Base-by-base conservation (phyloP, 371 early-diverging fungal genomes). In the Mortierella sp. region DNA sequence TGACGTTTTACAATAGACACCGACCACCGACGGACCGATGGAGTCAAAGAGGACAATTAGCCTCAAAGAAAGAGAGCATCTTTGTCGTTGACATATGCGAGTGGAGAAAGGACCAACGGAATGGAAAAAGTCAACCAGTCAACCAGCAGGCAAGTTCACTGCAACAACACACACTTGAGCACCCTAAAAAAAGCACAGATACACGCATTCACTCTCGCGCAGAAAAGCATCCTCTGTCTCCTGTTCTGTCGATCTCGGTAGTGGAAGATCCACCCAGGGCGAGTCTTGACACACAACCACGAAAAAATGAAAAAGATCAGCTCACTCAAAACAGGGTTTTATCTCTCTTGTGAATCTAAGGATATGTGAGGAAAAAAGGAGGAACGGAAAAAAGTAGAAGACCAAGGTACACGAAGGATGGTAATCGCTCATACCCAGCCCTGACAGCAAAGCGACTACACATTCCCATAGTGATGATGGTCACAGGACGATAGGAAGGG, bases 321-420 rank as follows among this genome's bases (percentile, higher is more conserved):
- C 58, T 58, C 58, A 58, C 58, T 58, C 29, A 55, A 58, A 58
- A 58, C 31, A 58, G 34, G 58, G 58, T 58, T 58, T 58, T 34
- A 8, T 9, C 19, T 14, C 55, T 34, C 58, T 58, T 58, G 37
- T 58, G n/a, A n/a, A n/a, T n/a, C n/a, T n/a, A n/a, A n/a, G n/a
- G n/a, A n/a, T n/a, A n/a, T n/a, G n/a, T n/a, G n/a, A n/a, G n/a
- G n/a, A n/a, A n/a, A n/a, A n/a, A n/a, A n/a, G n/a, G n/a, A n/a
- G n/a, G n/a, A n/a, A n/a, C n/a, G n/a, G n/a, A n/a, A n/a, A n/a
- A n/a, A n/a, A n/a, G n/a, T n/a, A n/a, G n/a, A n/a, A n/a, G n/a
- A n/a, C n/a, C n/a, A n/a, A n/a, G n/a, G n/a, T n/a, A n/a, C n/a
- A n/a, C n/a, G n/a, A n/a, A n/a, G n/a, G n/a, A n/a, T n/a, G n/a